Evolutionary conservation across 192 early-diverging fungal genomes (phyloP), one percentile per base, ranked within the genome.

Genomic region (Paraglomus brasilianum): DNA sequence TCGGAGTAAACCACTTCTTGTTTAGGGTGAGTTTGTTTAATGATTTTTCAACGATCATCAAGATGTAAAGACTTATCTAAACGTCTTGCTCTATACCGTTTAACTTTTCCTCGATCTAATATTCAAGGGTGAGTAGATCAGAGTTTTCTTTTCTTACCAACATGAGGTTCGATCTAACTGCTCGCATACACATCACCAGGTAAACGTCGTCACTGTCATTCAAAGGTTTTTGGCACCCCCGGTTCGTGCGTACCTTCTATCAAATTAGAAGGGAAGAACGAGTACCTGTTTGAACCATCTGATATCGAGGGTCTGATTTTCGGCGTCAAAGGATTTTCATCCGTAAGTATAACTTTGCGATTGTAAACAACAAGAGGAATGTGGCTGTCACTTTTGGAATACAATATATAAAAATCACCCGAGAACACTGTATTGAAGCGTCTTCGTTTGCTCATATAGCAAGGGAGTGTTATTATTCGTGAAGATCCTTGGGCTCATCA

Each of bases 391-490:
- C 11, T 21, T 56, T n/a, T 10, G 8, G 30, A 56, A 56, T 24
- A n/a, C 10, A 21, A 56, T 24, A 1, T 22, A n/a, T 21, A n/a
- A n/a, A 10, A 56, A 56, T 24, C 14, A 44, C 8, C 14, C 14
- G n/a, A 6, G 52, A 43, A 40, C 17, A 24, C 56, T 11, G 19
- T 22, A 43, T 14, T 64, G 21, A 14, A 17, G 3, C 15, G 8
- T 64, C 3, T 64, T 14, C 21, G 5, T 47, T n/a, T n/a, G 40
- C 36, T 10, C 14, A 48, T 14, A 15, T 55, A 69, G 67, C 51
- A 58, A 4, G 67, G 67, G 58, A 69, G 67, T 43, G 53, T 69
- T 57, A 44, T 47, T n/a, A 47, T 69, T 58, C 67, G 67, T 58
- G 53, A 58, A 40, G 67, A 69, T 58, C 22, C 55, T 55, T 1